Conservation (phyloP, 1,139 yeast genomes). For the Yamadazyma spencermartinsiae region DNA sequence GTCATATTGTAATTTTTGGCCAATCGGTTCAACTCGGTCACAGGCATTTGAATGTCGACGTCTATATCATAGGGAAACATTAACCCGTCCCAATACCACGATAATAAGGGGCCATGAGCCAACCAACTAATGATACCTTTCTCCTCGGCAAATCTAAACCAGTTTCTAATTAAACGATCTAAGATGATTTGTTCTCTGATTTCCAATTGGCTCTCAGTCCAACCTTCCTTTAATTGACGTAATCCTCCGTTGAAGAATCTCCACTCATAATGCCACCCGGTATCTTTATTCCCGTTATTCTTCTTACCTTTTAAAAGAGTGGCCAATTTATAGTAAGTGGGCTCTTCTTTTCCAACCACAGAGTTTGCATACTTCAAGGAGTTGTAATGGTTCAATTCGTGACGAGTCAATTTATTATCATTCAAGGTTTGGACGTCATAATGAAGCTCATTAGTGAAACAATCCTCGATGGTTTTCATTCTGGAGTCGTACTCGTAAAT, state of each 20-base stretch:
- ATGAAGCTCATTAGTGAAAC: constrained; percentile 27
- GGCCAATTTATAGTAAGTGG: constrained; percentile 36
- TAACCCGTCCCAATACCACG: constrained; percentile 49
- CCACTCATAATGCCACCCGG: constrained; percentile 46
- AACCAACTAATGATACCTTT: constrained; percentile 34
- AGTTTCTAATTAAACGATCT: constrained; percentile 30
- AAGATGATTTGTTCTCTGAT: constrained; percentile 31
- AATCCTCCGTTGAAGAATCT: constrained; percentile 38
- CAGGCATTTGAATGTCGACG: constrained; percentile 37
- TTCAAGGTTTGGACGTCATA: constrained; percentile 17
- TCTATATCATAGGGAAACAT: constrained; percentile 35
- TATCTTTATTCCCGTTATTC: constrained; percentile 22
- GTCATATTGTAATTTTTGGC: constrained; percentile 31
- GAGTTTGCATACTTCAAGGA: constrained; percentile 28
- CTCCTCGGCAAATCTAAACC: constrained; percentile 32
- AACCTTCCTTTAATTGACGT: constrained; percentile 28
- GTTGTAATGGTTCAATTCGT: constrained; percentile 20
- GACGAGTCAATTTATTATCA: constrained; percentile 13
- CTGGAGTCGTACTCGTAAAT: constrained; percentile 22
- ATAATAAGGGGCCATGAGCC: constrained; percentile 29
- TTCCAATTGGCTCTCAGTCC: constrained; percentile 32
- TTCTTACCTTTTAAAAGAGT: constrained; percentile 27
- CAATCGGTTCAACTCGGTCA: constrained; percentile 26
- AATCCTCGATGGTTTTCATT: constrained; percentile 19
- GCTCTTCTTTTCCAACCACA: constrained; percentile 30